A percentile compares a stretch with the other conserved stretches of the same genome.
These are phyloP conservation scores for Allium sativum DNA, from an alignment of 106 monocot genomes.

Conservation along the genomic window DNA sequence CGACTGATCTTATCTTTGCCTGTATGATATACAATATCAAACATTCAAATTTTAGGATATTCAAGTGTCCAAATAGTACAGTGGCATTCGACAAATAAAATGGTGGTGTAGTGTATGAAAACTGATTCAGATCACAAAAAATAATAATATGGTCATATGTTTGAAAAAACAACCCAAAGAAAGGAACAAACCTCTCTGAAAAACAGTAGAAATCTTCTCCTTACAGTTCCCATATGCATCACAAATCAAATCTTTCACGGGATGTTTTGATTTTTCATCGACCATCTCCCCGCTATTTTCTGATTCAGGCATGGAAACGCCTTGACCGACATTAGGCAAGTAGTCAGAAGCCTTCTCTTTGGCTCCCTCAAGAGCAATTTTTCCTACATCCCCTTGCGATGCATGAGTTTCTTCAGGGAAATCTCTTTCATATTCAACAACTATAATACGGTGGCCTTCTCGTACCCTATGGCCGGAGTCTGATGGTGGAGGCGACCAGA, in stretches of 20 bases:
- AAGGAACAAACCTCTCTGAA: not conserved
- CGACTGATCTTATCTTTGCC: conserved; percentile 18
- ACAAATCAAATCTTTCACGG: conserved; percentile 2
- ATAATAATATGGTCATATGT: too few species aligned
- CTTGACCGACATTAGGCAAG: conserved; percentile 10
- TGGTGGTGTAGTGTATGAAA: too few species aligned
- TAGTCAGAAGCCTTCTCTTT: conserved; percentile 34
- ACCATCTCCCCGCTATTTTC: not conserved
- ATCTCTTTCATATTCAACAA: conserved; percentile 70
- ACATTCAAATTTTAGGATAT: too few species aligned
- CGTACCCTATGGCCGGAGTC: conserved; percentile 12
- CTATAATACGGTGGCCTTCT: conserved; percentile 69
- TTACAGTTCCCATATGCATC: conserved; percentile 8
- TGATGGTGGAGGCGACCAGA: conserved; percentile 41
- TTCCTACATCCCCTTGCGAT: not conserved
- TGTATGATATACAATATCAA: not conserved
- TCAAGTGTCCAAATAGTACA: too few species aligned
- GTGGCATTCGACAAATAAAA: too few species aligned
- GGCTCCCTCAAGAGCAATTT: conserved; percentile 13
- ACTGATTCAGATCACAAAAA: too few species aligned
- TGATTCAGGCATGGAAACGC: not conserved
- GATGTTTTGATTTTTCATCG: not conserved
- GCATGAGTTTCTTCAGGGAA: conserved; percentile 1
- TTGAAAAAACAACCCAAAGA: too few species aligned
- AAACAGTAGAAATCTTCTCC: conserved; percentile 18